A percentile compares a stretch with the other conserved stretches of the same genome.
phyloP scores from a whole-genome alignment of 2,329 filamentous ascomycete species.

The Fusarium penzigii region DNA sequence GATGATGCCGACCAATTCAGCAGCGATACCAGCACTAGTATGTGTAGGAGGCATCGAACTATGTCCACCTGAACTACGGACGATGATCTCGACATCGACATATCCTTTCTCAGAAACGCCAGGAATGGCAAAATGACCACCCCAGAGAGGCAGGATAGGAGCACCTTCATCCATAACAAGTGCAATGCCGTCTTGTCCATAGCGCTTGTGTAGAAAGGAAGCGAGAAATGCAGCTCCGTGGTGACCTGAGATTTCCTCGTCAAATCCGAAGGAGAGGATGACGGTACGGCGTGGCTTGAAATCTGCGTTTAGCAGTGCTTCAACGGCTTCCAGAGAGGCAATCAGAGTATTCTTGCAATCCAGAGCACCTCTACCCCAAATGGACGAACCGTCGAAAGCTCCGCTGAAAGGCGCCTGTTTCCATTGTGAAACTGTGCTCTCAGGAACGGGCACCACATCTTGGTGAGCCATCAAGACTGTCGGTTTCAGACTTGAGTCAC shows the following conservation, averaged over 20 bases:
- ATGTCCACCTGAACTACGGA: conserved; percentile 59
- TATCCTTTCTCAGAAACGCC: conserved; percentile 64
- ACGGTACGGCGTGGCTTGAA: conserved; percentile 57
- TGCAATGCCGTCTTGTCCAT: conserved; percentile 57
- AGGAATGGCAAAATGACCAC: conserved; percentile 53
- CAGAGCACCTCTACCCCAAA: conserved; percentile 42
- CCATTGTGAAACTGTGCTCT: conserved; percentile 40
- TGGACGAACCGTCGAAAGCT: conserved; percentile 33
- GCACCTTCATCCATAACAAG: conserved; percentile 65
- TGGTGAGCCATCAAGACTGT: conserved; percentile 42
- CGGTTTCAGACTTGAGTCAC: conserved; percentile 44
- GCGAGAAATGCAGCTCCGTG: conserved; percentile 56
- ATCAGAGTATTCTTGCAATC: conserved; percentile 44
- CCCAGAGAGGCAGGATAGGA: conserved; percentile 50
- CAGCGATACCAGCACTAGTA: conserved; percentile 67
- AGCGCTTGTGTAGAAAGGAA: conserved; percentile 47
- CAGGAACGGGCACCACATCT: conserved; percentile 42
- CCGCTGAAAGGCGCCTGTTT: conserved; percentile 41
- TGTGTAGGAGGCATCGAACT: conserved; percentile 59
- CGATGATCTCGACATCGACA: conserved; percentile 56
- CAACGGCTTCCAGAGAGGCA: conserved; percentile 37
- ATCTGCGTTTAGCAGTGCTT: conserved; percentile 50
- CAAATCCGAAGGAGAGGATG: conserved; percentile 62
- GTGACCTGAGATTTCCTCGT: conserved; percentile 60
- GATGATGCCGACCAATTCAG: conserved; percentile 63